Evolutionary conservation across 2,329 filamentous ascomycete species (phyloP).

Genomic region (Colletotrichum chrysophilum): DNA sequence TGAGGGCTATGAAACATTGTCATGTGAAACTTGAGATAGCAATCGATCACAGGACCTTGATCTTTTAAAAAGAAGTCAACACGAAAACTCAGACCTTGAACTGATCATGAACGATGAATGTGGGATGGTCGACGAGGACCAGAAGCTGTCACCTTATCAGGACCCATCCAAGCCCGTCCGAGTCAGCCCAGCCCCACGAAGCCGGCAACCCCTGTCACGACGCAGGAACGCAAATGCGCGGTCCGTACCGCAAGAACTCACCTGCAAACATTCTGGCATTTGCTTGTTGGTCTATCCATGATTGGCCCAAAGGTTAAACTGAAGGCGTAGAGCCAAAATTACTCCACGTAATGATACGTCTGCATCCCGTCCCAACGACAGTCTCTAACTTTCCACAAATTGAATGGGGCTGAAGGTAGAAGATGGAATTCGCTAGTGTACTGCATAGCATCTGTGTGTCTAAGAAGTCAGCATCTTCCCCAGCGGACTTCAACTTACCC

Average conservation of each 20-base stretch:
- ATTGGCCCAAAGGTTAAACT: neutral
- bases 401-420: neutral
- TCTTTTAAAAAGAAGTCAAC: neutral
- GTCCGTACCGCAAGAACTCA: neutral
- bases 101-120: neutral
- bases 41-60: accelerated
- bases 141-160: neutral
- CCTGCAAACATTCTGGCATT: neutral
- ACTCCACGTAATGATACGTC: neutral
- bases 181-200: neutral
- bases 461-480: neutral
- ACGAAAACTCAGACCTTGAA: neutral
- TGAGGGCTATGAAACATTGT: neutral
- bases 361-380: neutral
- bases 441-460: neutral
- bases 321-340: neutral
- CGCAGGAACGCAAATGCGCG: neutral
- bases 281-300: neutral
- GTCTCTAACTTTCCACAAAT: neutral
- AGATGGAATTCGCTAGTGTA: neutral
- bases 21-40: neutral
- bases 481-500: neutral
- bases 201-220: neutral
- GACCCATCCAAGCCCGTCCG: neutral
- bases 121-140: neutral